Conservation (phyloP, 2,329 filamentous ascomycete genomes). For the Cercospora sp. region DNA sequence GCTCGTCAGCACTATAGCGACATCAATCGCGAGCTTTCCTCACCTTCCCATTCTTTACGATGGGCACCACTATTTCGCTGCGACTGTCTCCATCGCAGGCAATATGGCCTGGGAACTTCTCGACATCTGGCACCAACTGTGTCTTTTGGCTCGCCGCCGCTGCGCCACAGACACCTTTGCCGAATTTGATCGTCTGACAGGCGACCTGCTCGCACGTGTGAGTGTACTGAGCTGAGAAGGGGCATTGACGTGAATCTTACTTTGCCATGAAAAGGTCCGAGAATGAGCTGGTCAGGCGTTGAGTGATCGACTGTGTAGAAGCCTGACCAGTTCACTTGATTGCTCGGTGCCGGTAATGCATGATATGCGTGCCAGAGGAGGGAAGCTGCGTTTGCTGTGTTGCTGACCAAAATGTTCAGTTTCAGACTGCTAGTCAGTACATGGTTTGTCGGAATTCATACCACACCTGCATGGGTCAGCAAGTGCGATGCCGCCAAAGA, state of each 20-base stretch:
- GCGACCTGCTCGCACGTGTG: constrained; percentile 47
- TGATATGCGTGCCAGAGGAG: constrained; percentile 79
- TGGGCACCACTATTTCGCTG: constrained; percentile 81
- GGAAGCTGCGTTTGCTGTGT: constrained; percentile 73
- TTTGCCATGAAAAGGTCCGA: constrained; percentile 79
- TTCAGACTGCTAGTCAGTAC: not conserved
- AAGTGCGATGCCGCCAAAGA: not conserved
- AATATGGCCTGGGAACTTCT: constrained; percentile 75
- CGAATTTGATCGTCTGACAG: constrained; percentile 74
- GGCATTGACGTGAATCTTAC: constrained; percentile 27
- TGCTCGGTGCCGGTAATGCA: constrained; percentile 66
- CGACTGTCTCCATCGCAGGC: constrained; percentile 74
- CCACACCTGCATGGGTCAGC: constrained; percentile 22
- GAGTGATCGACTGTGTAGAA: constrained; percentile 69
- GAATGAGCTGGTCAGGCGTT: constrained; percentile 59
- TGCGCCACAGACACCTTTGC: constrained; percentile 72
- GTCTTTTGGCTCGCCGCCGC: constrained; percentile 63
- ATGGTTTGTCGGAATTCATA: constrained; percentile 7
- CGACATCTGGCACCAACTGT: constrained; percentile 68
- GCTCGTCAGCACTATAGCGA: constrained; percentile 14
- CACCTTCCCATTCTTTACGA: constrained; percentile 56
- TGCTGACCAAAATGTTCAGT: constrained; percentile 51
- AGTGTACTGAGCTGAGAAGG: not conserved
- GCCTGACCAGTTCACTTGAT: constrained; percentile 75
- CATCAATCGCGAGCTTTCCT: constrained; percentile 21